Conservation (phyloP, 2,329 filamentous ascomycete genomes). For the Stagonosporopsis cucurbitacearum region DNA sequence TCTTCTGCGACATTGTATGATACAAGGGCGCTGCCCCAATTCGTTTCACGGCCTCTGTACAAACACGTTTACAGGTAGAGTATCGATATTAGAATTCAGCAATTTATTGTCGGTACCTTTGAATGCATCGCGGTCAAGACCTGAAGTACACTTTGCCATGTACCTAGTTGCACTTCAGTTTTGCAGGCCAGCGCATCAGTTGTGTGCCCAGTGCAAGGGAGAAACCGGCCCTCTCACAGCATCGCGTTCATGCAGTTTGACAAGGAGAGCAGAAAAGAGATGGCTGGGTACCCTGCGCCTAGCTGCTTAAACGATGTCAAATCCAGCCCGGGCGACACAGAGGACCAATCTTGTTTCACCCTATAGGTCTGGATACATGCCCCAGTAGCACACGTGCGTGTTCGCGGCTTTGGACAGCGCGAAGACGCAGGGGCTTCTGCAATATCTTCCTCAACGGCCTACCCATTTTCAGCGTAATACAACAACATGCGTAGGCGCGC, state of each 20-base stretch:
- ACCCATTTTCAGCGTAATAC: conserved; percentile 26
- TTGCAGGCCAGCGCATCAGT: conserved; percentile 36
- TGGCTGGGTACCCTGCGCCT: conserved; percentile 27
- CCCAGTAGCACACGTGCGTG: conserved; percentile 29
- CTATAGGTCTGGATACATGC: conserved; percentile 20
- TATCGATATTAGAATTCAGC: conserved; percentile 38
- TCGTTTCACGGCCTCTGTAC: conserved; percentile 47
- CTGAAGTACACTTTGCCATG: conserved; percentile 21
- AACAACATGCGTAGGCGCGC: conserved; percentile 11
- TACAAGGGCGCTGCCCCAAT: conserved; percentile 34
- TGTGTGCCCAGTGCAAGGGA: conserved; percentile 33
- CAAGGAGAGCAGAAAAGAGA: conserved; percentile 27
- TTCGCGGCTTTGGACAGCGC: conserved; percentile 1
- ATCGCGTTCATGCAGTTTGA: conserved; percentile 35
- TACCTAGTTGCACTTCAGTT: conserved; percentile 33
- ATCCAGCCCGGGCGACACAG: conserved; percentile 35
- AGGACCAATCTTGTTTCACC: conserved; percentile 42
- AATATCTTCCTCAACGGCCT: neutral
- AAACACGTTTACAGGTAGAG: conserved; percentile 46
- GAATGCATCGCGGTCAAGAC: conserved; percentile 6
- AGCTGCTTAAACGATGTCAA: conserved; percentile 23
- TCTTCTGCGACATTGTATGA: conserved; percentile 40
- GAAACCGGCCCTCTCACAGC: conserved; percentile 24
- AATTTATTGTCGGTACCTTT: conserved; percentile 26
- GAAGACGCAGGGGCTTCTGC: conserved; percentile 36